Percentiles rank a stretch among this genome's conserved stretches.
Evolutionary conservation across 2,329 filamentous ascomycete genomes (phyloP).

Genomic region (Ophiosphaerella narmari): DNA sequence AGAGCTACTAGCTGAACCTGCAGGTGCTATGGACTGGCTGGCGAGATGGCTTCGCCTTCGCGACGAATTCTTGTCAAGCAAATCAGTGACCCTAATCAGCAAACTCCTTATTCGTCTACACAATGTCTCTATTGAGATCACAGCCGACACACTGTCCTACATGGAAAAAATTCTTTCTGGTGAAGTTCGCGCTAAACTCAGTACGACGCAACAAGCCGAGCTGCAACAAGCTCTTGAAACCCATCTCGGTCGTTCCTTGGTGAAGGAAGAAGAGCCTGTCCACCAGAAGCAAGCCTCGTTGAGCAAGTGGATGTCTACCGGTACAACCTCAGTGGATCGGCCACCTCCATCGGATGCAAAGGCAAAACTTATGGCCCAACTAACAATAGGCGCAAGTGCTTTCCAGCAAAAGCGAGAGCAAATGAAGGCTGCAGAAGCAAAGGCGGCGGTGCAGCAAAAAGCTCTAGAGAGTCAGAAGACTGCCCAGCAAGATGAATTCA

Average conservation of each 20-base stretch:
- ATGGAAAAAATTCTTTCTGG: conserved; percentile 70
- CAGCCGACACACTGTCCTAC: conserved; percentile 61
- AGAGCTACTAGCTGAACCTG: conserved; percentile 67
- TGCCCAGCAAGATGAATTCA: conserved; percentile 58
- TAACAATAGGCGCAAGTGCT: conserved; percentile 33
- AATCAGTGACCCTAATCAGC: conserved; percentile 79
- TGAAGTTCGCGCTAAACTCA: conserved; percentile 76
- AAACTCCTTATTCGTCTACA: conserved; percentile 84
- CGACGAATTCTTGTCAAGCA: conserved; percentile 81
- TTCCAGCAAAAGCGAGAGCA: conserved; percentile 37
- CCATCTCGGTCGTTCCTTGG: conserved; percentile 48
- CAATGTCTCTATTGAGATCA: conserved; percentile 74
- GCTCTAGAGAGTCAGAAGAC: conserved; percentile 31
- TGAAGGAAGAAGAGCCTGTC: conserved; percentile 38
- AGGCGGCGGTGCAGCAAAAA: conserved; percentile 31
- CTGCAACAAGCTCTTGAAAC: conserved; percentile 66
- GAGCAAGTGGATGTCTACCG: conserved; percentile 47
- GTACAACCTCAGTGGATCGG: conserved; percentile 8
- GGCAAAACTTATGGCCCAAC: conserved; percentile 35
- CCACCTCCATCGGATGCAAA: conserved; percentile 25
- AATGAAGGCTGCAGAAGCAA: conserved; percentile 24
- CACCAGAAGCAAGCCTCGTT: conserved; percentile 49
- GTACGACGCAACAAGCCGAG: conserved; percentile 81
- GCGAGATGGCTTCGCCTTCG: conserved; percentile 88
- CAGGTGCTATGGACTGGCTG: conserved; percentile 68